Base-by-base conservation (phyloP, 1,284 basidiomycete species). In the Trichosporon sp. region DNA sequence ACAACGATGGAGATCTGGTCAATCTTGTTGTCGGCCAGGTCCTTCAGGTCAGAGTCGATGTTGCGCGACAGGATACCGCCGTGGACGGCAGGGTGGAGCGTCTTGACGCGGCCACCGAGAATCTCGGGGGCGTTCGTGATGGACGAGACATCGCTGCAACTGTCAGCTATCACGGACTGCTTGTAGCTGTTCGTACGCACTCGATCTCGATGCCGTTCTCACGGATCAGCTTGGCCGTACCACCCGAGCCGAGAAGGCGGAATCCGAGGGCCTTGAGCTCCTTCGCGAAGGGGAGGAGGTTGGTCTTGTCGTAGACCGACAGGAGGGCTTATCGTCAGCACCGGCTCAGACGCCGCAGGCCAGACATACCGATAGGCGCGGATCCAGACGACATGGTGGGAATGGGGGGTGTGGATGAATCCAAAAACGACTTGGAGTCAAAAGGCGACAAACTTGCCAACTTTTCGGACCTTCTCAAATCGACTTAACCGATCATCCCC, bases 111-210 rank as follows among this genome's bases (percentile, higher is more conserved):
- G 56, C 97, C 97, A 67, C 96, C 95, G 15, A 99, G 88, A 94
- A 99, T 99, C 84, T 99, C 97, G n/a, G 96, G 97, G 0, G 95
- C 95, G 80, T 96, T 96, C 65, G 97, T 99, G 84, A 99, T 92
- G 79, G 95, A 92, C 23, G 95, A 94, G 60, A 99, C 95, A 88
- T 99, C 97, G 75, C 95, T 98, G 64, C 27, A 8, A 15, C n/a
- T 42, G 32, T 47, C n/a, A 38, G 64, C 29, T 34, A 27, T 27
- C 13, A 64, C 62, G 38, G 47, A 64, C 9, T 42, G 62, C n/a
- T 3, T 29, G 7, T 15, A 23, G 27, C 35, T 64, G 38, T 7
- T 25, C 0, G 2, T 5, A 87, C 91, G 75, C 78, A 93, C 95
- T 93, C 89, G 76, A 99, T 95, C 65, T 90, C 87, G 72, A 98